These are phyloP conservation scores for Physcomitrium patens DNA, from an alignment of 225 moss, liverwort and hornwort genomes.

Conservation along the genomic window DNA sequence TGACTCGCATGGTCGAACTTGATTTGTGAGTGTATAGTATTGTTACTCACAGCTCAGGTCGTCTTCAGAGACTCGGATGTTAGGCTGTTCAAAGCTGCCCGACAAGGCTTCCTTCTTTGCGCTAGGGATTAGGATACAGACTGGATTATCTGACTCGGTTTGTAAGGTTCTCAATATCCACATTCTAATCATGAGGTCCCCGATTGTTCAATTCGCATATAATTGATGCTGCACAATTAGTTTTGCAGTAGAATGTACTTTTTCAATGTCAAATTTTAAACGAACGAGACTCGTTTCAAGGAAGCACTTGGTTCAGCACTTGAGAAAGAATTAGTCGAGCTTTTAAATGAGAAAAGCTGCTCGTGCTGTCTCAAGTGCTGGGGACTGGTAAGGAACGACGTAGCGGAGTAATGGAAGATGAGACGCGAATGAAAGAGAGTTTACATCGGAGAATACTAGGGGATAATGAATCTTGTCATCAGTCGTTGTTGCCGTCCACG, in stretches of 20 bases:
- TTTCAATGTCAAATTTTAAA: too few relatives aligned
- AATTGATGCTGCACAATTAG: too few relatives aligned
- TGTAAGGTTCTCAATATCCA: too few relatives aligned
- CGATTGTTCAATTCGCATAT: too few relatives aligned
- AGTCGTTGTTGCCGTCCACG: not conserved
- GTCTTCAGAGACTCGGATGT: not conserved
- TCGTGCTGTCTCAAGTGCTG: too few relatives aligned
- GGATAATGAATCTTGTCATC: not conserved
- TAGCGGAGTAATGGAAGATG: not conserved
- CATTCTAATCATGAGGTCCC: too few relatives aligned
- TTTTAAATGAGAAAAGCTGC: too few relatives aligned
- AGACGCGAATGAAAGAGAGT: constrained; percentile 10
- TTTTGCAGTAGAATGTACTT: too few relatives aligned
- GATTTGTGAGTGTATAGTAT: not conserved
- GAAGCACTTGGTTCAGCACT: not conserved
- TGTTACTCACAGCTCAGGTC: not conserved
- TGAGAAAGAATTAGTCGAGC: too few relatives aligned
- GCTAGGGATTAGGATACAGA: not conserved
- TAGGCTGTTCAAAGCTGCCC: not conserved
- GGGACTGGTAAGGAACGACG: constrained; percentile 12
- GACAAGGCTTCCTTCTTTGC: not conserved
- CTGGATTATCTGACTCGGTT: not conserved
- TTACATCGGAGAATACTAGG: not conserved
- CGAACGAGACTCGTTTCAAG: too few relatives aligned
- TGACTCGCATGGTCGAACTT: not conserved